Conservation (phyloP, 139 green algal genomes). For the Yamagishiella unicocca region DNA sequence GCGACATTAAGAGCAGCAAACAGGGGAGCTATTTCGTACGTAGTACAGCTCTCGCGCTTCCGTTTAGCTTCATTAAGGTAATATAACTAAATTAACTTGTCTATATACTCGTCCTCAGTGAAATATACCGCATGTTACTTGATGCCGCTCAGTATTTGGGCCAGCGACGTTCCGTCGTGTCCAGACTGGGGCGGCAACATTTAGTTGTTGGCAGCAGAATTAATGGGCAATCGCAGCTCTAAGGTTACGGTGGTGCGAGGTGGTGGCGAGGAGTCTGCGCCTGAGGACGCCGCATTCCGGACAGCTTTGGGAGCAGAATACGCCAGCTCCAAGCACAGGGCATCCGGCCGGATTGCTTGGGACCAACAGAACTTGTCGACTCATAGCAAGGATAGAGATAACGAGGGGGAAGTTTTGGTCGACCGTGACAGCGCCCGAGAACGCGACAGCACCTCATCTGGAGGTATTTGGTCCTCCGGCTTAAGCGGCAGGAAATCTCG, state of each 20-base stretch:
- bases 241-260: background rate
- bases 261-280: background rate
- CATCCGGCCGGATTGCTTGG: slow-evolving; percentile 3
- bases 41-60: no score
- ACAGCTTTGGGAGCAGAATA: background rate
- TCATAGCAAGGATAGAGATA: background rate
- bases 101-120: no score
- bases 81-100: no score
- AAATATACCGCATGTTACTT: background rate
- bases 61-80: no score
- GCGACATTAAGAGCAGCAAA: no score
- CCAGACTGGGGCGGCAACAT: background rate
- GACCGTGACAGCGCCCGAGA: background rate
- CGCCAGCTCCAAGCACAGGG: background rate
- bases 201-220: background rate
- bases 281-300: background rate
- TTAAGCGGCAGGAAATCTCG: no score
- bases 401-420: background rate
- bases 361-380: background rate
- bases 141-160: background rate
- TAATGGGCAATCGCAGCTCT: background rate
- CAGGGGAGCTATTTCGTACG: no score
- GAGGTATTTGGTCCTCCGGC: no score
- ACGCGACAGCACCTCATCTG: background rate
- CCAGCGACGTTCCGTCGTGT: background rate